Conservation (phyloP, 495 filamentous ascomycete genomes). For the Penicillium cinerascens region DNA sequence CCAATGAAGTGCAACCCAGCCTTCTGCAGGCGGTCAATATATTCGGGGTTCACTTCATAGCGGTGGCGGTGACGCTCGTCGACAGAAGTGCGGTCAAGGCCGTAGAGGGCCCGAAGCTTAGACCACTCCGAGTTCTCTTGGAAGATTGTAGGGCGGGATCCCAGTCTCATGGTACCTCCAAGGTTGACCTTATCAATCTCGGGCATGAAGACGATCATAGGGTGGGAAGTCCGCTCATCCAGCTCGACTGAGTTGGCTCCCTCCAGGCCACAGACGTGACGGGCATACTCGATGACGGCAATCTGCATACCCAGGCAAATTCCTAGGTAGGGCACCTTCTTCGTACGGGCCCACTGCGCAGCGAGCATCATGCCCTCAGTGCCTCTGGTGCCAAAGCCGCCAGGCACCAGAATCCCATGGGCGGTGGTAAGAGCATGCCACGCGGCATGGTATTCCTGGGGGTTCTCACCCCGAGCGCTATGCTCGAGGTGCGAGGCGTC, state of each 20-base stretch:
- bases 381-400: constrained; percentile 81
- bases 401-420: constrained; percentile 54
- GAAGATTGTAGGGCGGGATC: constrained; percentile 69
- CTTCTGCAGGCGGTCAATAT: constrained; percentile 29
- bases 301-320: constrained; percentile 95
- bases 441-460: constrained; percentile 78
- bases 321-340: constrained; percentile 78
- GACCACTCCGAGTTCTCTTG: constrained; percentile 75
- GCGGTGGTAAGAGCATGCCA: constrained; percentile 77
- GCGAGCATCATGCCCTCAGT: constrained; percentile 85
- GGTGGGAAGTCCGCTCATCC: constrained; percentile 50
- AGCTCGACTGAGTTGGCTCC: constrained; percentile 68
- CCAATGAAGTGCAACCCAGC: constrained; percentile 46
- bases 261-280: constrained; percentile 59
- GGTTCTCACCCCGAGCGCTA: constrained; percentile 49
- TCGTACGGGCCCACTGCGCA: constrained; percentile 76
- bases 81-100: constrained; percentile 33
- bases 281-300: constrained; percentile 82
- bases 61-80: constrained; percentile 46
- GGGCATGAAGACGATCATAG: constrained; percentile 84
- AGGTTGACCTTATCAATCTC: constrained; percentile 70
- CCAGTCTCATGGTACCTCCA: constrained; percentile 91
- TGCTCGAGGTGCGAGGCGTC: constrained; percentile 80
- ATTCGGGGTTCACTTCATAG: constrained; percentile 42
- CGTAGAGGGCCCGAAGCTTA: constrained; percentile 71